phyloP scores from a whole-genome alignment of 768 basidiomycete species.

The Mycena olivaceomarginata region DNA sequence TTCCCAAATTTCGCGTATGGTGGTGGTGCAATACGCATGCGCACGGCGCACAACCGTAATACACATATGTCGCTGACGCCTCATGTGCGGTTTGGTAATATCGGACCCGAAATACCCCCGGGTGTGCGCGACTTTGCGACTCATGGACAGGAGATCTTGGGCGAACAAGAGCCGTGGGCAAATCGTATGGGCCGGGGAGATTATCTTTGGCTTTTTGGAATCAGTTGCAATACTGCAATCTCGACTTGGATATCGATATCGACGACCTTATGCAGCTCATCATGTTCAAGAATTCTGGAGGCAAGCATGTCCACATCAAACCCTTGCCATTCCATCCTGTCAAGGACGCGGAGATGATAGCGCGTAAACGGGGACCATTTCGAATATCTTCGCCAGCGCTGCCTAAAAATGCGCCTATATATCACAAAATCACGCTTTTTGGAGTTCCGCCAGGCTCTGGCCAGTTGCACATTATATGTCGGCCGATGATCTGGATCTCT shows the following conservation, averaged over 20 bases:
- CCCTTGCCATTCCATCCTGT: conserved; percentile 2
- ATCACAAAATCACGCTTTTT: neutral
- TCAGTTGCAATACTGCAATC: conserved; percentile 3
- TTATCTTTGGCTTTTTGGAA: conserved; percentile 10
- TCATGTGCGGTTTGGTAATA: neutral
- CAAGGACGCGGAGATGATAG: neutral
- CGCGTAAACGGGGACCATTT: neutral
- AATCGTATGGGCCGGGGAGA: conserved; percentile 12
- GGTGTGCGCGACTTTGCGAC: neutral
- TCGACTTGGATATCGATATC: neutral
- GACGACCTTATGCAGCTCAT: neutral
- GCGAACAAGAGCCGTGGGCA: neutral
- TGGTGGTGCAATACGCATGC: conserved; percentile 3
- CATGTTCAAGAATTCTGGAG: neutral
- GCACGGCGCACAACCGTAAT: neutral
- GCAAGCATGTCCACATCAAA: neutral
- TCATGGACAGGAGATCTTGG: neutral
- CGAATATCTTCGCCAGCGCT: conserved; percentile 4
- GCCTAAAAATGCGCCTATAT: neutral
- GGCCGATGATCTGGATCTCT: neutral
- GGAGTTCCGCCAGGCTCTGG: neutral
- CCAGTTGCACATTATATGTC: neutral
- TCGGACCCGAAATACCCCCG: neutral
- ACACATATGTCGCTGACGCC: conserved; percentile 7
- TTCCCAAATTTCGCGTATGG: neutral